Percentiles rank a stretch among this genome's conserved stretches.
These are phyloP conservation scores for Brassica nigra DNA, from an alignment of 345 rosid species.

Conservation along the genomic window DNA sequence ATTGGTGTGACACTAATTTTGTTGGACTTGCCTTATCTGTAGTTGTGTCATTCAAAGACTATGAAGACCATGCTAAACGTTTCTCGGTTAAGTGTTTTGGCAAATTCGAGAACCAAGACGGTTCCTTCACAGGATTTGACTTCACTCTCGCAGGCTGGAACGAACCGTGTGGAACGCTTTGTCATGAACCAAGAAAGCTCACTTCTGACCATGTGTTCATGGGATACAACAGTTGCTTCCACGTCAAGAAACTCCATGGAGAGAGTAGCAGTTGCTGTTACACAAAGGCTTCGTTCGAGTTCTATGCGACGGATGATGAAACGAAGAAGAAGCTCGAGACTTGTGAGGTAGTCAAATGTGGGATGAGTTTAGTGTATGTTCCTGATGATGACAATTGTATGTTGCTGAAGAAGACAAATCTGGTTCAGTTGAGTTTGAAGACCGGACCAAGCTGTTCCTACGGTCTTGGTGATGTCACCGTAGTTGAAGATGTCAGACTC, in stretches of 20 bases:
- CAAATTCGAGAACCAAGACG: conserved; percentile 32
- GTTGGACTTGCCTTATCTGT: conserved; percentile 39
- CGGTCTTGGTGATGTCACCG: conserved; percentile 1
- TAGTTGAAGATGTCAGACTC: conserved; percentile 20
- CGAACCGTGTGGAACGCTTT: conserved; percentile 29
- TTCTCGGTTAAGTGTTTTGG: conserved; percentile 11
- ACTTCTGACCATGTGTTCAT: conserved; percentile 35
- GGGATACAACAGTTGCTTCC: conserved; percentile 36
- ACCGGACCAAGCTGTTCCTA: conserved; percentile 5
- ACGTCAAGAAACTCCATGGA: conserved; percentile 26
- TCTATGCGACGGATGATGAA: conserved; percentile 35
- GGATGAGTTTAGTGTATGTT: conserved; percentile 38
- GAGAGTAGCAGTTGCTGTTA: conserved; percentile 29
- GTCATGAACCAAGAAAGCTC: conserved; percentile 28
- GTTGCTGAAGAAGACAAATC: conserved; percentile 30
- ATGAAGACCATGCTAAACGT: neutral
- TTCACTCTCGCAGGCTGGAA: conserved; percentile 34
- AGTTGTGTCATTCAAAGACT: conserved; percentile 36
- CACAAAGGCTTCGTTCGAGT: conserved; percentile 37
- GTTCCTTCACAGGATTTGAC: conserved; percentile 20
- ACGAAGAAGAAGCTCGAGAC: conserved; percentile 15
- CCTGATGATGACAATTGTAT: conserved; percentile 27
- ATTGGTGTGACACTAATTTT: conserved; percentile 35
- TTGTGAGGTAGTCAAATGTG: conserved; percentile 37
- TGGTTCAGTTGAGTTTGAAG: conserved; percentile 7